Base-by-base conservation (phyloP, 768 basidiomycete species). In the Tylopilus sp. region DNA sequence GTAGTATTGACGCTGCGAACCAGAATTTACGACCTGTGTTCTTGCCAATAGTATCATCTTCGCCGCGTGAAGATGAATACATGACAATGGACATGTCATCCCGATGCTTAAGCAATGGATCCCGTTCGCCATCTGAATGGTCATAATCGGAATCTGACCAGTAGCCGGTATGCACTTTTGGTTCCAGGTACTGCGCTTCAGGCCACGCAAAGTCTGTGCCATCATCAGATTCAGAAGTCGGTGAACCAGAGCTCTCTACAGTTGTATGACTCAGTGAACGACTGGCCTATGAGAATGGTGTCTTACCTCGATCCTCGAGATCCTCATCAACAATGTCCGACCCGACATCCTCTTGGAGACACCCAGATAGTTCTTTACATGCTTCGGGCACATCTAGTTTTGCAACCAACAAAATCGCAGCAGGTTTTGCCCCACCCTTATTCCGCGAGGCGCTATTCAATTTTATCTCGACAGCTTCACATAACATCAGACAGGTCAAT, bases 401-500 rank as follows among this genome's bases (percentile, higher is more conserved):
- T 13, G 53, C 69, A n/a, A 70, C 33, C 1, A 68, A 42, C 17
- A 45, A 24, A 19, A 62, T 17, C 4, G 51, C n/a, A 14, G 34
- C 7, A 10, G 24, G 1, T 52, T 47, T 62, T 6, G 17, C 13
- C 17, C 36, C 41, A 6, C 52, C 25, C 29, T 55, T 63, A 13
- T 19, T 55, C 17, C 50, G 64, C 9, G 68, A 63, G 16, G 64
- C 48, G 4, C 66, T 58, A 50, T 76, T 71, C 6, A 83, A 70
- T 17, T 74, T 72, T 30, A 84, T 64, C 52, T 81, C 76, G 48
- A 80, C 55, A 31, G 67, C 75, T 74, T 65, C 57, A 19, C 24
- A 55, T 46, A 53, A 53, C 14, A 43, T 63, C 25, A 58, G 50
- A 54, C 21, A 43, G 42, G 17, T 29, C 30, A 48, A 30, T 41